Conservation (phyloP, 192 early-diverging fungal species). For the Lobosporangium transversale region DNA sequence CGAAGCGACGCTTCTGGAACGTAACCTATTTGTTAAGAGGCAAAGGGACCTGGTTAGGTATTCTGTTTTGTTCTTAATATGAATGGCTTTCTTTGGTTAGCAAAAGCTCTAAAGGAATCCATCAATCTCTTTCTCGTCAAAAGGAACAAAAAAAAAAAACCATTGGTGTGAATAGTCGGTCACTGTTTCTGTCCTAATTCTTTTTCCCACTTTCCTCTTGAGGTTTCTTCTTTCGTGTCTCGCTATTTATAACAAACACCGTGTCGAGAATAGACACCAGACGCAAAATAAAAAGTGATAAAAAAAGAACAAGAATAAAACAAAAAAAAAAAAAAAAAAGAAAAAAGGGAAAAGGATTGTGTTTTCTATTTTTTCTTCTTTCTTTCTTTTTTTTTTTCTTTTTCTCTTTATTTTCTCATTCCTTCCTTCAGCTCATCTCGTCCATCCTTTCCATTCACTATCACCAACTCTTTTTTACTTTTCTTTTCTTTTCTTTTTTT, state of each 20-base stretch:
- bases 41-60: background rate
- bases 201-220: background rate
- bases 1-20: conserved; percentile 93
- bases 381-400: no score
- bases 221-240: background rate
- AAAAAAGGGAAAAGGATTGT: conserved; percentile 9
- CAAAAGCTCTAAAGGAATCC: no score
- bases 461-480: background rate
- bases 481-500: background rate
- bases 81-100: no score
- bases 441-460: background rate
- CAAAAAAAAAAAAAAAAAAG: conserved; percentile 15
- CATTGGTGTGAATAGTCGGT: no score
- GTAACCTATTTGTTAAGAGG: conserved; percentile 70
- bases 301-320: conserved; percentile 13
- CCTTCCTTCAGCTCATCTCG: background rate
- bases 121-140: no score
- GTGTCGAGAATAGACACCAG: conserved; percentile 20
- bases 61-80: no score
- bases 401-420: background rate
- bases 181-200: no score
- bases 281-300: conserved; percentile 12
- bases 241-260: conserved; percentile 26
- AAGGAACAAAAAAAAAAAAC: no score
- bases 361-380: background rate